Evolutionary conservation across 2,329 filamentous ascomycete genomes (phyloP), one percentile per base, ranked within the genome.

Genomic region (Aspergillus pseudotamarii): DNA sequence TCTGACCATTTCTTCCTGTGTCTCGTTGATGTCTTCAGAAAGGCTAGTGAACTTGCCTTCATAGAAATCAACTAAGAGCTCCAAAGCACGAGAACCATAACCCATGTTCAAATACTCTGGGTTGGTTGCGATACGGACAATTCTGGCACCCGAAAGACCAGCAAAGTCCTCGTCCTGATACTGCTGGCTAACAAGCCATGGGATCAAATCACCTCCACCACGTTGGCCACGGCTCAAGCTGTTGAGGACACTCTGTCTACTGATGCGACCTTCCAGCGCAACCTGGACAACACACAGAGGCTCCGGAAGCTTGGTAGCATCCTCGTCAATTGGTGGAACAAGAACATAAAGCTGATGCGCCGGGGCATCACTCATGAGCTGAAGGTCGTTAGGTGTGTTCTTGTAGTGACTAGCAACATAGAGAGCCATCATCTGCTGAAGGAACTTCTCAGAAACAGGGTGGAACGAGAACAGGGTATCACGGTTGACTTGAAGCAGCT

Each of bases 391-490:
- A 0, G 95, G 95, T 0, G 94, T 93, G 80, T 99, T 99, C 80
- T 98, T 98, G 84, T 99, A 97, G 78, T 97, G 93, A 70, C 93
- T 96, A 32, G 95, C 93, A 32, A 99, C 96, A 72, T 98, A 99
- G 2, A 99, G 86, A 0, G 94, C 93, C 80, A 99, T 94, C 93
- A 99, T 97, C 72, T 97, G 93, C 76, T 99, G 95, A 60, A 99
- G 81, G 80, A 99, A 98, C 74, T 94, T 95, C 77, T 99, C 95
- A 2, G 95, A 96, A 23, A 98, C 93, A 3, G 94, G 93, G 73
- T 99, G 95, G 83, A 96, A 99, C 14, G 94, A 98, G 82, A 99
- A 99, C 16, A 99, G 86, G 10, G 94, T 98, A 80, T 99, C 95
- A 61, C 95, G 91, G 81, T 98, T 99, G 72, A 99, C 93, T 71